These are phyloP conservation scores for Fibroporia radiculosa DNA, from an alignment of 768 basidiomycete species.

Conservation along the genomic window DNA sequence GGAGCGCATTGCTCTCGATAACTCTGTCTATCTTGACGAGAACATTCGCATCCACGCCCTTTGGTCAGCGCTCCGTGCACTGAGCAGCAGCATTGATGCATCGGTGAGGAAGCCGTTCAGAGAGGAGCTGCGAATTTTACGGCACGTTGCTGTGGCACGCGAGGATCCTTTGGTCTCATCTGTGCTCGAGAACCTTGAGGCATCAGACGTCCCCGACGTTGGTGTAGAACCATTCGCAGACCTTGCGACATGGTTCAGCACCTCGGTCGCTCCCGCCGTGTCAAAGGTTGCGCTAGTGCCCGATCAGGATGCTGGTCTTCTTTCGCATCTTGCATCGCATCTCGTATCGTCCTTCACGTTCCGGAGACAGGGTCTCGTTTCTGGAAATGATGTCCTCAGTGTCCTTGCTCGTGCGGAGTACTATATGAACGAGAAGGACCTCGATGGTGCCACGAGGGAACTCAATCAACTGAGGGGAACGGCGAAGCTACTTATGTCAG, in stretches of 20 bases:
- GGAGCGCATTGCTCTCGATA: slow-evolving; percentile 86
- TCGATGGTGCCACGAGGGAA: slow-evolving; percentile 85
- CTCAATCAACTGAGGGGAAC: slow-evolving; percentile 85
- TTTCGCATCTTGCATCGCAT: slow-evolving; percentile 81
- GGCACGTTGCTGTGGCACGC: slow-evolving; percentile 61
- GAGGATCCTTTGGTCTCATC: slow-evolving; percentile 62
- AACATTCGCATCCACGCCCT: slow-evolving; percentile 87
- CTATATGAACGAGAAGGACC: slow-evolving; percentile 84
- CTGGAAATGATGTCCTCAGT: slow-evolving; percentile 80
- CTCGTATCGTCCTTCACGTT: slow-evolving; percentile 72
- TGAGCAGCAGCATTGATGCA: slow-evolving; percentile 55
- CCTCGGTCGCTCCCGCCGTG: slow-evolving; percentile 76
- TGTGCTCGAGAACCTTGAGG: slow-evolving; percentile 64
- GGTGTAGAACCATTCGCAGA: slow-evolving; percentile 86
- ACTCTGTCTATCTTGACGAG: slow-evolving; percentile 85
- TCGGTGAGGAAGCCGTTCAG: slow-evolving; percentile 78
- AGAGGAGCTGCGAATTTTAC: slow-evolving; percentile 78
- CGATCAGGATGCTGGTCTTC: slow-evolving; percentile 79
- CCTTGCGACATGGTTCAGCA: slow-evolving; percentile 85
- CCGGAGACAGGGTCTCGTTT: slow-evolving; percentile 68
- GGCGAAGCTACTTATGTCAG: slow-evolving; percentile 61
- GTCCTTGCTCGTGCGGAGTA: slow-evolving; percentile 85
- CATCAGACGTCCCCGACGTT: slow-evolving; percentile 66
- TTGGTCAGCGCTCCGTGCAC: slow-evolving; percentile 87
- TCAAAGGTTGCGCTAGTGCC: slow-evolving; percentile 90